Percentiles rank a stretch among this genome's conserved stretches.
These are phyloP conservation scores for Fusarium ambrosium DNA, from an alignment of 2,329 filamentous ascomycete genomes.

Conservation along the genomic window DNA sequence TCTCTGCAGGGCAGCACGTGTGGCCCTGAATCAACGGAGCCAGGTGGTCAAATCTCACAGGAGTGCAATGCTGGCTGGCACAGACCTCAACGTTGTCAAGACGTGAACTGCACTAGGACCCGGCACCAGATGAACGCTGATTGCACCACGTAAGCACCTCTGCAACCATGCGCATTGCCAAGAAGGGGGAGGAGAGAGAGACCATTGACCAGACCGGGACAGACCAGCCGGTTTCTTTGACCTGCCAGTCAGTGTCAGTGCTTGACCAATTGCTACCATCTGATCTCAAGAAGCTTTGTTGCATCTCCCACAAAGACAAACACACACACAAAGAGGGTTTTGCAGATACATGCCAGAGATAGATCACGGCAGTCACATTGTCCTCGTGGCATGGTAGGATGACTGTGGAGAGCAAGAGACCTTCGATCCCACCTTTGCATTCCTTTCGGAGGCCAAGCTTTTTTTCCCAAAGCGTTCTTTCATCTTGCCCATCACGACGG, in stretches of 20 bases:
- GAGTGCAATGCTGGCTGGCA: constrained; percentile 12
- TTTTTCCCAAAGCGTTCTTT: constrained; percentile 29
- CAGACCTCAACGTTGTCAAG: constrained; percentile 17
- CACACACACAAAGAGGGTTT: constrained; percentile 4
- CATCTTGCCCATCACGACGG: constrained; percentile 27
- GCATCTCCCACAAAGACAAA: constrained; percentile 8
- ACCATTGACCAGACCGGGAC: constrained; percentile 5
- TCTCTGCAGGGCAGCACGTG: constrained; percentile 9
- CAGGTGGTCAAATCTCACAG: constrained; percentile 18
- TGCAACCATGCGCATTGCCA: constrained; percentile 31
- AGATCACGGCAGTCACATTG: constrained; percentile 12
- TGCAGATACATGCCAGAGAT: constrained; percentile 12
- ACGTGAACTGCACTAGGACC: constrained; percentile 21
- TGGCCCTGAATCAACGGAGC: constrained; percentile 10
- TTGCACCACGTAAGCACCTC: constrained; percentile 33
- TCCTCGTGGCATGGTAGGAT: constrained; percentile 4
- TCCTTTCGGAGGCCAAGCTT: constrained; percentile 31
- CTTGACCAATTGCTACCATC: constrained; percentile 21
- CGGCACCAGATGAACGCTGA: constrained; percentile 15
- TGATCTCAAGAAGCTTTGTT: constrained; percentile 10
- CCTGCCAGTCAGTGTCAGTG: background rate
- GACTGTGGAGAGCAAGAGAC: constrained; percentile 18
- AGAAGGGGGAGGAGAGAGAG: background rate
- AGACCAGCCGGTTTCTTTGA: background rate
- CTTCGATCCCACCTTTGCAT: constrained; percentile 25